Conservation (phyloP, 495 filamentous ascomycete genomes). For the Trichoderma reesei region DNA sequence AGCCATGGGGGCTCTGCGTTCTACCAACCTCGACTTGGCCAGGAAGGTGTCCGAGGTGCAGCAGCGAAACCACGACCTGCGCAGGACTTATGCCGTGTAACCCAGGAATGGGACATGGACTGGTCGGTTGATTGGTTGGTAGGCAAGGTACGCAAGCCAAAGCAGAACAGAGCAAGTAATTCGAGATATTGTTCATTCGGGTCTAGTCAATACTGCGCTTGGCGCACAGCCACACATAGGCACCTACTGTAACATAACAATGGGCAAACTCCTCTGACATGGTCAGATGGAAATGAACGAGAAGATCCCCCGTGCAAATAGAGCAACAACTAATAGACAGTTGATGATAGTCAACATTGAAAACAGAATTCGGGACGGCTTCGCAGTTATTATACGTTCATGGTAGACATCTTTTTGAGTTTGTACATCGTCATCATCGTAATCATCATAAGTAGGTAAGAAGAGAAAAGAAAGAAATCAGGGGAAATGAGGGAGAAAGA, state of each 20-base stretch:
- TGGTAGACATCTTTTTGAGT: not conserved
- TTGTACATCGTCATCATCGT: slow-evolving; percentile 5
- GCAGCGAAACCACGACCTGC: not conserved
- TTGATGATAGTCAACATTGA: not conserved
- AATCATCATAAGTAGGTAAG: not conserved
- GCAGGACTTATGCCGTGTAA: not conserved
- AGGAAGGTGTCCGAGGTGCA: not conserved
- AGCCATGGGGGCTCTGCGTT: not conserved
- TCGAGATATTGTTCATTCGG: too few species aligned
- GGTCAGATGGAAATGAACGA: not conserved
- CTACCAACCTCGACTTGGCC: slow-evolving; percentile 1
- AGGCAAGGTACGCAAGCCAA: not conserved
- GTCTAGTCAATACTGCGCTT: too few species aligned
- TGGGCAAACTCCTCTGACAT: not conserved
- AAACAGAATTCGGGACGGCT: not conserved
- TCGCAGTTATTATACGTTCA: not conserved
- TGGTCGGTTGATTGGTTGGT: not conserved
- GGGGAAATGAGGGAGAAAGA: not conserved
- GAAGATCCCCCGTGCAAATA: not conserved
- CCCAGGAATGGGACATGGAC: not conserved
- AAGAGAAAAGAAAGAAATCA: not conserved
- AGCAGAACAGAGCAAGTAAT: not conserved
- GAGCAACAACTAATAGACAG: not conserved
- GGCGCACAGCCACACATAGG: too few species aligned
- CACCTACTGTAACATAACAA: not conserved